Evolutionary conservation across 2,329 filamentous ascomycete species (phyloP).

Genomic region (Penicillium sp.): DNA sequence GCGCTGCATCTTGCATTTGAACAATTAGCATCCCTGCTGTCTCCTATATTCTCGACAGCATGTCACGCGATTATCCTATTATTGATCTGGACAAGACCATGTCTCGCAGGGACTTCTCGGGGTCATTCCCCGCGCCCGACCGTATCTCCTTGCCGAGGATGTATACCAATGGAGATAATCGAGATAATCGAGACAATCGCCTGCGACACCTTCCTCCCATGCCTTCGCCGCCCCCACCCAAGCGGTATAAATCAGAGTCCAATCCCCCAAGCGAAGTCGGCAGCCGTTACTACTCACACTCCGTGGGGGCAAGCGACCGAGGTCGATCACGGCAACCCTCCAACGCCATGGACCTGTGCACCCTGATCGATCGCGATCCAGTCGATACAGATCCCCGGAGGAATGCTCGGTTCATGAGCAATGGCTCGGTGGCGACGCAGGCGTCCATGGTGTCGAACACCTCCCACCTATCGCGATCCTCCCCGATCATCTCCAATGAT

Average conservation of each 20-base stretch:
- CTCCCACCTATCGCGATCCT: conserved; percentile 19
- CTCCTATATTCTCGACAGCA: not conserved
- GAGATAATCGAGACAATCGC: not conserved
- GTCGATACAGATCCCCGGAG: conserved; percentile 21
- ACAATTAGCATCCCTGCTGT: not conserved
- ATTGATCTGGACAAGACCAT: not conserved
- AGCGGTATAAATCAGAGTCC: conserved; percentile 28
- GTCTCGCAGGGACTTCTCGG: not conserved
- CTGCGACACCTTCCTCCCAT: conserved; percentile 21
- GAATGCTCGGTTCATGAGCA: conserved; percentile 28
- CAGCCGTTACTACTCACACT: conserved; percentile 25
- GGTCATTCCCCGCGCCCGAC: not conserved
- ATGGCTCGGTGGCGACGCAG: conserved; percentile 32
- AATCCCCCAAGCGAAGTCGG: conserved; percentile 21
- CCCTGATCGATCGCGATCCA: conserved; percentile 35
- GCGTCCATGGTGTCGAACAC: conserved; percentile 20
- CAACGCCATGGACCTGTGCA: conserved; percentile 39
- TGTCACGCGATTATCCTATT: not conserved
- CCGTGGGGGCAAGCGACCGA: conserved; percentile 28
- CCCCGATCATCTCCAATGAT: conserved; percentile 22
- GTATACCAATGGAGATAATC: conserved; percentile 14
- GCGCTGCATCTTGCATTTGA: not conserved
- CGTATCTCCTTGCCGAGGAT: conserved; percentile 4
- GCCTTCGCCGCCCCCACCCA: conserved; percentile 21
- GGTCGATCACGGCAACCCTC: conserved; percentile 36